Conservation (phyloP, 257 asterid species). For the Nicotiana undulata region DNA sequence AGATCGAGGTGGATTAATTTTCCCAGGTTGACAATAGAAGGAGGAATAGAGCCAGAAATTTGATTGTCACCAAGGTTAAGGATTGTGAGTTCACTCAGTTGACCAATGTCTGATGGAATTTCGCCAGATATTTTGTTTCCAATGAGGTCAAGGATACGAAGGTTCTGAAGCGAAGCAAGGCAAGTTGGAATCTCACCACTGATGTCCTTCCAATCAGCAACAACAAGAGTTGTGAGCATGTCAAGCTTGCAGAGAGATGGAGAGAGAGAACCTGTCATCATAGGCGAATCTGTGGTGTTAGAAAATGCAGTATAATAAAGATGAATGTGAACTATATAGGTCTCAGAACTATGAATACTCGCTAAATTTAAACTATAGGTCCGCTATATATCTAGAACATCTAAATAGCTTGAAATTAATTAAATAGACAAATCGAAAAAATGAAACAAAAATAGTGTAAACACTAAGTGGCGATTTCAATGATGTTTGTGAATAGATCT, state of each 20-base stretch:
- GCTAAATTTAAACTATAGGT: background rate
- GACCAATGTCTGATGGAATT: constrained; percentile 64
- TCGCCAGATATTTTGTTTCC: constrained; percentile 74
- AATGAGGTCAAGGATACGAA: constrained; percentile 62
- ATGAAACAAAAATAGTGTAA: too few relatives aligned
- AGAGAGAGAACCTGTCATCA: constrained; percentile 21
- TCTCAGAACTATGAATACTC: too few relatives aligned
- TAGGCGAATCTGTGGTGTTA: too few relatives aligned
- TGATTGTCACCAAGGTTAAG: constrained; percentile 75
- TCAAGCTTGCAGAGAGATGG: constrained; percentile 63
- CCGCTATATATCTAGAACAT: constrained; percentile 48
- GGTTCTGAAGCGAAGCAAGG: constrained; percentile 47
- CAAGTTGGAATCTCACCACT: constrained; percentile 77
- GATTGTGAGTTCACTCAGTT: constrained; percentile 49
- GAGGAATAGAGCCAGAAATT: constrained; percentile 52
- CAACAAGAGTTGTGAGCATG: constrained; percentile 62
- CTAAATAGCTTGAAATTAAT: constrained; percentile 53
- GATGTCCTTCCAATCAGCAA: constrained; percentile 87
- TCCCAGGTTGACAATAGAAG: constrained; percentile 54
- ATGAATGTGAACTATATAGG: too few relatives aligned
- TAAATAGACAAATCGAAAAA: too few relatives aligned
- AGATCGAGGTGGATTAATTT: constrained; percentile 70
- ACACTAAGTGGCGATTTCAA: too few relatives aligned
- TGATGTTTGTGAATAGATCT: too few relatives aligned
- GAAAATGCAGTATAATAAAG: too few relatives aligned